A percentile compares a stretch with the other conserved stretches of the same genome.
phyloP scores from a whole-genome alignment of 257 asterid species.

The Solanum lignicaule region DNA sequence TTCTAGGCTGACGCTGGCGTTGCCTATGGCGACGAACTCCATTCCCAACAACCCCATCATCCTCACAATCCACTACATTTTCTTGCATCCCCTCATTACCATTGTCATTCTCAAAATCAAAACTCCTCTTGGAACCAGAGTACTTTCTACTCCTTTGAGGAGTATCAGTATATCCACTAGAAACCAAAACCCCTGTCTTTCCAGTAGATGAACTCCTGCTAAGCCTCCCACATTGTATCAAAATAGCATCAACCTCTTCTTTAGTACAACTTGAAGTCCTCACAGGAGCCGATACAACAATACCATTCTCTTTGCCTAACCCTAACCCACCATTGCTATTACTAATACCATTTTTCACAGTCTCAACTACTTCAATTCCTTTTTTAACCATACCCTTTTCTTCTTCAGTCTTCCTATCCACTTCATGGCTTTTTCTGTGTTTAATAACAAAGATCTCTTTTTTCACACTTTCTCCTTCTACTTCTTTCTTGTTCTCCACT shows the following conservation, averaged over 20 bases:
- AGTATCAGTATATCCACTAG: slow-evolving; percentile 26
- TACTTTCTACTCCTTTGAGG: slow-evolving; percentile 41
- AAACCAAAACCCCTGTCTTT: slow-evolving; percentile 25
- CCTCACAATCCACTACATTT: slow-evolving; percentile 20
- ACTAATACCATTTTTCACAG: slow-evolving; percentile 7
- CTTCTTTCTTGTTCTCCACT: slow-evolving; percentile 30
- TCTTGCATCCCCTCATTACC: slow-evolving; percentile 15
- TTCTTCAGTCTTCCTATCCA: slow-evolving; percentile 40
- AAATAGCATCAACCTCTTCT: slow-evolving; percentile 88
- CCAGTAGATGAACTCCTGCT: slow-evolving; percentile 88
- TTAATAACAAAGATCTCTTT: slow-evolving; percentile 67
- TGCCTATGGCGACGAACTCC: slow-evolving; percentile 51
- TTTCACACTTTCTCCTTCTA: slow-evolving; percentile 36
- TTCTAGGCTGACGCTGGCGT: slow-evolving; percentile 40
- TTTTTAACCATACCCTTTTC: slow-evolving; percentile 30
- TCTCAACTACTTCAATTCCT: slow-evolving; percentile 13
- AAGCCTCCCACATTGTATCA: slow-evolving; percentile 93
- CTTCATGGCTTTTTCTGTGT: slow-evolving; percentile 75
- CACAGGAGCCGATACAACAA: slow-evolving; percentile 35
- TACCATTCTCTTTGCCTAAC: slow-evolving; percentile 7
- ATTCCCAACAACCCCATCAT: slow-evolving; percentile 26
- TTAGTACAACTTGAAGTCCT: slow-evolving; percentile 92
- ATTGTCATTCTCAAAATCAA: slow-evolving; percentile 65
- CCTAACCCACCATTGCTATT: neutral
- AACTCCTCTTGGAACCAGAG: slow-evolving; percentile 91